Evolutionary conservation across 208 protist genomes (phyloP).

Genomic region (Blastocrithidia nonstop): DNA sequence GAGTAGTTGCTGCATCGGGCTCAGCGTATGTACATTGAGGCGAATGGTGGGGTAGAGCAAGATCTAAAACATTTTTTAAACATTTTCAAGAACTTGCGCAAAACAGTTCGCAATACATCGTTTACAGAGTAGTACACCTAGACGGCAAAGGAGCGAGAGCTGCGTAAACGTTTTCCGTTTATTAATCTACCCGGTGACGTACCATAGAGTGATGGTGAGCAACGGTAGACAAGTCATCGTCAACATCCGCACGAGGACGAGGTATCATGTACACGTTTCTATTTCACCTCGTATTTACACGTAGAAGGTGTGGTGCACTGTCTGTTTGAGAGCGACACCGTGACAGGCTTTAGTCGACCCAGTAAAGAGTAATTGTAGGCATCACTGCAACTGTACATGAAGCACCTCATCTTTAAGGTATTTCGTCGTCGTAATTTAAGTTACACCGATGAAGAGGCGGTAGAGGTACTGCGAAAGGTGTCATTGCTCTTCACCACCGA

Average conservation of each 20-base stretch:
- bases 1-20: constrained; percentile 19
- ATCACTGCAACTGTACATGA: constrained; percentile 36
- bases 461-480: constrained; percentile 14
- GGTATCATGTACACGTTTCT: constrained; percentile 17
- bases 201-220: not conserved
- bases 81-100: constrained; percentile 8
- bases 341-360: constrained; percentile 16
- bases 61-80: constrained; percentile 19
- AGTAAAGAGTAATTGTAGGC: constrained; percentile 31
- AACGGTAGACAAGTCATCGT: not conserved
- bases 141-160: constrained; percentile 17
- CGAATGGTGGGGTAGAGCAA: constrained; percentile 23
- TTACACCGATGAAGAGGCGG: constrained; percentile 19
- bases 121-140: constrained; percentile 5
- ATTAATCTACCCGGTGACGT: constrained; percentile 14
- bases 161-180: constrained; percentile 30
- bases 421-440: constrained; percentile 29
- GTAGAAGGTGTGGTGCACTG: constrained; percentile 34
- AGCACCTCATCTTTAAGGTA: constrained; percentile 41
- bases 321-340: constrained; percentile 24
- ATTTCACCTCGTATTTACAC: constrained; percentile 30
- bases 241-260: not conserved
- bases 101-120: not conserved
- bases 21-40: constrained; percentile 22
- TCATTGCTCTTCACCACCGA: constrained; percentile 24